A percentile compares a stretch with the other conserved stretches of the same genome.
Conservation (phyloP, 2,329 filamentous ascomycete genomes). For the Calonectria ilicicola region DNA sequence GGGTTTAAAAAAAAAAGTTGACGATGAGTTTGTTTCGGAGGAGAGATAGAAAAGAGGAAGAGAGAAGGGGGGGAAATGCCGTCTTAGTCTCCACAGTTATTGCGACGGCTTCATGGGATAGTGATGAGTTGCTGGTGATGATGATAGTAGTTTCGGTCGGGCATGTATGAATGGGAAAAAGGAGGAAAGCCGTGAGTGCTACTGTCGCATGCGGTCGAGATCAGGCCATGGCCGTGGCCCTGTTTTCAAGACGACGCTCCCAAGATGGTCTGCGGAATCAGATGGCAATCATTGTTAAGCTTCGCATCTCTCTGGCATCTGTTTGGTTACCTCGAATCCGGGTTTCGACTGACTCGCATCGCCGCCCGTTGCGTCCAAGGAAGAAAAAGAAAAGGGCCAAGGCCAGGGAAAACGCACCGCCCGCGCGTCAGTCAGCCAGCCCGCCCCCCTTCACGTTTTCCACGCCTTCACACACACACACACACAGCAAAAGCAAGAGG, state of each 20-base stretch:
- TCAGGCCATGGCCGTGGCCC: constrained; percentile 14
- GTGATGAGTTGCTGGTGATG: not conserved
- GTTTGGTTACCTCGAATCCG: constrained; percentile 9
- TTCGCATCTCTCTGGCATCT: constrained; percentile 15
- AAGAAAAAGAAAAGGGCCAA: not conserved
- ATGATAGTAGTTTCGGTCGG: not conserved
- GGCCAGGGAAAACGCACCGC: not conserved
- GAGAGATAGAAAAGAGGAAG: not conserved
- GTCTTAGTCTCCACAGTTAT: not conserved
- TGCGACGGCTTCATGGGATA: not conserved
- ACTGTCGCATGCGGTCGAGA: not conserved
- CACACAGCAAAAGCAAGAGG: no score
- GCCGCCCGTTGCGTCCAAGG: not conserved
- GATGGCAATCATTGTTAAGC: constrained; percentile 17
- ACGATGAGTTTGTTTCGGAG: not conserved
- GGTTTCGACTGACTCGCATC: constrained; percentile 3
- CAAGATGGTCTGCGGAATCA: not conserved
- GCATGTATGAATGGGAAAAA: not conserved
- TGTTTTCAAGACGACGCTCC: constrained; percentile 16
- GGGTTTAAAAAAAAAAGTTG: not conserved
- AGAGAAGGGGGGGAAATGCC: not conserved
- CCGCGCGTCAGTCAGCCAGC: not conserved
- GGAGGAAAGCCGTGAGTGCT: not conserved
- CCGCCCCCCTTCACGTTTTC: not conserved
- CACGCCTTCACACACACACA: no score